phyloP scores from a whole-genome alignment of 352 stramenopile genomes.

The Phytophthora cryptogea region DNA sequence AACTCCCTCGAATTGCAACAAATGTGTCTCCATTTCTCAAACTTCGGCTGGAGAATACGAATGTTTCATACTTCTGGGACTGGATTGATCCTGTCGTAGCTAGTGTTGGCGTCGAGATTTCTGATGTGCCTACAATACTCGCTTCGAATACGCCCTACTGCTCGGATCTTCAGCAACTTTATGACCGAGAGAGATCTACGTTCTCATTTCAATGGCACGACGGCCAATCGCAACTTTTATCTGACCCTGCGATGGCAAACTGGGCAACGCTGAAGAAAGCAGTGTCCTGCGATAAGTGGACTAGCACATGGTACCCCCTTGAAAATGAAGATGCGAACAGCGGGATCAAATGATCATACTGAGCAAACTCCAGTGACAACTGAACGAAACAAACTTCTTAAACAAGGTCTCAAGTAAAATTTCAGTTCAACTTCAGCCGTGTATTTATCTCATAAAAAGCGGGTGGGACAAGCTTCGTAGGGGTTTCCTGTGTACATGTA shows the following conservation, averaged over 20 bases:
- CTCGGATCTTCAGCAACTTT: slow-evolving; percentile 11
- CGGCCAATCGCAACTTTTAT: not conserved
- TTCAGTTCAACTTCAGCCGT: no score
- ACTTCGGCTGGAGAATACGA: slow-evolving; percentile 21
- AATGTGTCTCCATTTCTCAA: slow-evolving; percentile 6
- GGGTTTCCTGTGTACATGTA: no score
- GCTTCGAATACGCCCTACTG: slow-evolving; percentile 16
- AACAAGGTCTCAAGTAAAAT: no score
- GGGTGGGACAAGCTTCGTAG: no score
- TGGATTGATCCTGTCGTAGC: slow-evolving; percentile 24
- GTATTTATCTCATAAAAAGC: no score
- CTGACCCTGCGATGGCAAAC: not conserved
- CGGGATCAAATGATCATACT: not conserved
- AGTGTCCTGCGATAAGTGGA: slow-evolving; percentile 3
- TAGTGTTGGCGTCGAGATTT: not conserved
- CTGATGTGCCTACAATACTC: slow-evolving; percentile 1
- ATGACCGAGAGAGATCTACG: no score
- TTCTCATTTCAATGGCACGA: not conserved
- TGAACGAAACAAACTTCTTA: no score
- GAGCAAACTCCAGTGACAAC: no score
- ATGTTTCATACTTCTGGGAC: slow-evolving; percentile 24
- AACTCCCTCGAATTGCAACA: slow-evolving; percentile 13
- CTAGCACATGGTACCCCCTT: slow-evolving; percentile 15
- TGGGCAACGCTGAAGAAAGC: not conserved
- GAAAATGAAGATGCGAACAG: slow-evolving; percentile 10